Evolutionary conservation across 129 eudicot species (phyloP).

Genomic region (Escallonia rubra): DNA sequence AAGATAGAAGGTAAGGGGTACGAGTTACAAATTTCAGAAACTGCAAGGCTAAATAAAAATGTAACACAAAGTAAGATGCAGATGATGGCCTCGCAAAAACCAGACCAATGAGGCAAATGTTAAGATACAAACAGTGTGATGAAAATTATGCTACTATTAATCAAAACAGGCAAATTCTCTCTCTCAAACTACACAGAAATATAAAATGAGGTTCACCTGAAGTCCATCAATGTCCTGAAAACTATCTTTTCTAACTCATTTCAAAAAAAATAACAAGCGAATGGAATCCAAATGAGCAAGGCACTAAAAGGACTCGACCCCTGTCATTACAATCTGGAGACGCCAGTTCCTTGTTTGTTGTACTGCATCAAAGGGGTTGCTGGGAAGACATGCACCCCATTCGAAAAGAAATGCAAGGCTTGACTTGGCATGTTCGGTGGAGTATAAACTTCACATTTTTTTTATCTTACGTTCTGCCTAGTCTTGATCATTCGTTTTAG

Average conservation of each 20-base stretch:
- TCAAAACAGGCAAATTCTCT: slow-evolving; percentile 12
- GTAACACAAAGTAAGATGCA: too few relatives aligned
- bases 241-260: slow-evolving; percentile 15
- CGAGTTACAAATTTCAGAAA: too few relatives aligned
- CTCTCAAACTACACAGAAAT: slow-evolving; percentile 9
- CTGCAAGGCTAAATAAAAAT: too few relatives aligned
- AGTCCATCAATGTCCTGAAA: slow-evolving; percentile 1
- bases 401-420: slow-evolving; percentile 4
- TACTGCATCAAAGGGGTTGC: too few relatives aligned
- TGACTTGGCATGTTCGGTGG: slow-evolving; percentile 8
- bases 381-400: too few relatives aligned
- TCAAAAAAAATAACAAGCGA: neutral
- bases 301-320: slow-evolving; percentile 7
- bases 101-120: too few relatives aligned
- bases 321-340: slow-evolving; percentile 13
- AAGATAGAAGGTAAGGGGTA: too few relatives aligned
- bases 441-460: neutral
- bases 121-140: too few relatives aligned
- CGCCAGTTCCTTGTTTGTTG: neutral
- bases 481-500: slow-evolving; percentile 89
- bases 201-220: neutral
- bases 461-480: slow-evolving; percentile 72
- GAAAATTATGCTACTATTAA: neutral
- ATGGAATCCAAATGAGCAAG: too few relatives aligned
- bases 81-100: too few relatives aligned